Base-by-base conservation (phyloP, 257 asterid genomes). In the Coffea eugenioides region DNA sequence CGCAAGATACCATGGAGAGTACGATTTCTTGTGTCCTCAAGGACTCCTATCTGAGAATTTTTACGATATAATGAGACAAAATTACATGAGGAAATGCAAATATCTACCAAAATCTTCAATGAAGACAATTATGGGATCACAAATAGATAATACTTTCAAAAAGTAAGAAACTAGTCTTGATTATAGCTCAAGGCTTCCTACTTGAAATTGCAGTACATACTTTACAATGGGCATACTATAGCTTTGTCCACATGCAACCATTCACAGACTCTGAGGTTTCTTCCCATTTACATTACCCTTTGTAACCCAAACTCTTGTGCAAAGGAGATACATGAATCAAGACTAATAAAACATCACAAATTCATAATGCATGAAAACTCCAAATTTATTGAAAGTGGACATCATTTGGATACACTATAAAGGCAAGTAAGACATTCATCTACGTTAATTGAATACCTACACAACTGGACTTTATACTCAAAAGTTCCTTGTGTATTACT, bases 11-110 rank as follows among this genome's bases (percentile, higher is more conserved):
- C 99, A 85, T 89, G 97, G 75, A 96, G 97, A 20, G 98, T 96
- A 72, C 89, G 94, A 81, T 92, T 96, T 86, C 99, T 89, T 79
- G 97, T 96, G 85, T 96, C 99, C 86, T 96, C 99, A 75, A 96
- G 99, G 62, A 90, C 90, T 57, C 99, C 99, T 80, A 96, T 88
- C 99, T 96, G 86, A 79, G 74, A 80, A 36, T 39, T 51, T 39
- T 61, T 73, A 4, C 23, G 45, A 36, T 1, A 20, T 27, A 54
- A 80, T 43, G 52, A 74, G 31, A 73, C 67, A 69, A 59, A 71
- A 36, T 68, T 46, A 46, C 46, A 49, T 51, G 48, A 16, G 10
- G 6, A 48, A 23, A 77, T 4, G 45, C 36, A 51, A n/a, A 7
- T 41, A 18, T 27, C 31, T 39, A 62, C 21, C 41, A 51, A 34